A percentile compares a stretch with the other conserved stretches of the same genome.
phyloP scores from a whole-genome alignment of 139 green algal species.

The Chlamydomonas urium region DNA sequence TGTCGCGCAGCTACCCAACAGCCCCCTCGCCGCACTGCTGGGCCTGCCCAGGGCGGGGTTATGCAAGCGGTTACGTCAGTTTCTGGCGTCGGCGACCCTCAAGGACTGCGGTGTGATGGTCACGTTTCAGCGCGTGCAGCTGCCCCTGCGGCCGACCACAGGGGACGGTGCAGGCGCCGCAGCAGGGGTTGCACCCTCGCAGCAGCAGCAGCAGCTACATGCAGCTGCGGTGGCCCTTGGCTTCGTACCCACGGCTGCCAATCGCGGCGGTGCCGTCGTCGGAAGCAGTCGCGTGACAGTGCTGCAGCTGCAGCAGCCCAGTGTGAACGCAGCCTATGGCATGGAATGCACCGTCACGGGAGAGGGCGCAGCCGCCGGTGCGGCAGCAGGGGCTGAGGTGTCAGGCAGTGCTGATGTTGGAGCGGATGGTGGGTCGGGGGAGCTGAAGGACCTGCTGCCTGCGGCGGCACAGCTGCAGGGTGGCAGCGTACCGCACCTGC shows the following conservation, averaged over 20 bases:
- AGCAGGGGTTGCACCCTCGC: not conserved
- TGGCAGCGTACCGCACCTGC: not conserved
- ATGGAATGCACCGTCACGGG: no score
- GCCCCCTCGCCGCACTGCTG: no score
- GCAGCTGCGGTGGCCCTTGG: not conserved
- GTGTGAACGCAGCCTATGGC: not conserved
- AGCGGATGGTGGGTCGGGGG: no score
- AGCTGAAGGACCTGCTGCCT: no score
- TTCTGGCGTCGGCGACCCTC: constrained; percentile 66
- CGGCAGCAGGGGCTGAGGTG: no score
- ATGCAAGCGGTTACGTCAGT: constrained; percentile 41
- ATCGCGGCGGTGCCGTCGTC: not conserved
- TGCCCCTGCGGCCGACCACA: not conserved
- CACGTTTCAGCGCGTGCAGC: constrained; percentile 38
- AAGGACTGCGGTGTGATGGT: constrained; percentile 88
- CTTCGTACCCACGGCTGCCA: not conserved
- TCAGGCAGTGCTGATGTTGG: no score
- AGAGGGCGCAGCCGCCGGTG: no score
- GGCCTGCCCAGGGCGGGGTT: no score
- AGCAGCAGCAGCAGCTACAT: no score
- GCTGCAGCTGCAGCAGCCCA: not conserved
- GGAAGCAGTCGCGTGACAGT: not conserved
- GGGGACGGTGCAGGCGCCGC: not conserved
- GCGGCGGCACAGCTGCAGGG: no score
- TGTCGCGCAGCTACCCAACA: no score